These are phyloP conservation scores for Gracilaria gracilis DNA, from an alignment of 23 red algal genomes.

Conservation along the genomic window DNA sequence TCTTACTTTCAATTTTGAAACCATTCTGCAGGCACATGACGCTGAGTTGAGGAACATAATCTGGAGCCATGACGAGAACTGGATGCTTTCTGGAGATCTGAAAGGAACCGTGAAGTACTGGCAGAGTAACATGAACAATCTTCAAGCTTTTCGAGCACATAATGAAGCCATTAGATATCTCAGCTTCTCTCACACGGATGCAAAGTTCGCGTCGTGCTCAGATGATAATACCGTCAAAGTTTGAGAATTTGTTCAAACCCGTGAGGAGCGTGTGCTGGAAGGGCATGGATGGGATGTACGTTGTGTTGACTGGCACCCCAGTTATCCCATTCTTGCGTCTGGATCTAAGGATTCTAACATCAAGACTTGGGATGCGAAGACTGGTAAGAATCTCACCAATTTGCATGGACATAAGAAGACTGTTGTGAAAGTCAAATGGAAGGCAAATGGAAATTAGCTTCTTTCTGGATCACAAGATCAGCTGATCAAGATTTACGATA, in stretches of 20 bases:
- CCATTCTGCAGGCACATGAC: slow-evolving; percentile 97
- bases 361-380: slow-evolving; percentile 98
- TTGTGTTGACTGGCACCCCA: slow-evolving; percentile 97
- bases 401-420: slow-evolving; percentile 98
- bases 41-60: slow-evolving; percentile 86
- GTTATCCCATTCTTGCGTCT: slow-evolving; percentile 91
- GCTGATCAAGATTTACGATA: slow-evolving; percentile 96
- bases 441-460: slow-evolving; percentile 94
- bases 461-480: slow-evolving; percentile 91
- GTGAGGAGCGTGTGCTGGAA: slow-evolving; percentile 83
- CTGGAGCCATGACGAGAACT: slow-evolving; percentile 96
- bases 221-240: slow-evolving; percentile 96
- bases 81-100: slow-evolving; percentile 96
- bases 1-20: slow-evolving; percentile 99
- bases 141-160: slow-evolving; percentile 97
- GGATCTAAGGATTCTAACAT: slow-evolving; percentile 93
- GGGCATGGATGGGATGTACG: slow-evolving; percentile 99
- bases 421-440: slow-evolving; percentile 97
- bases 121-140: slow-evolving; percentile 98
- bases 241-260: slow-evolving; percentile 88
- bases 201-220: slow-evolving; percentile 97
- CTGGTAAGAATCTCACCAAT: slow-evolving; percentile 92
- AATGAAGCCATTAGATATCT: slow-evolving; percentile 93
- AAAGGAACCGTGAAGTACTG: slow-evolving; percentile 98
- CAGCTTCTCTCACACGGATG: slow-evolving; percentile 81